Conservation (phyloP, 306 rosid genomes). For the Cucurbita moschata region DNA sequence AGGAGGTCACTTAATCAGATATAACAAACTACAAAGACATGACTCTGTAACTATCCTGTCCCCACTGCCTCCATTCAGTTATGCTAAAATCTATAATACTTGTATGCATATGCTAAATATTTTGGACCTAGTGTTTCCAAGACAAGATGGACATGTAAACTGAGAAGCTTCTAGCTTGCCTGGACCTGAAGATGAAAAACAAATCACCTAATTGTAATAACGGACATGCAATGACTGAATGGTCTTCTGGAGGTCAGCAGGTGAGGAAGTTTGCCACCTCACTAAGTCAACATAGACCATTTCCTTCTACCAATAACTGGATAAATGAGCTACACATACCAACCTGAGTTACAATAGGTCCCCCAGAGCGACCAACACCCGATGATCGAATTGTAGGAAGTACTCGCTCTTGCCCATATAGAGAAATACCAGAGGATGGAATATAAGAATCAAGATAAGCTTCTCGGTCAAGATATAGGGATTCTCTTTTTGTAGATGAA, state of each 20-base stretch:
- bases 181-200: not conserved
- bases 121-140: not conserved
- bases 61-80: not conserved
- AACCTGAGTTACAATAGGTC: constrained; percentile 87
- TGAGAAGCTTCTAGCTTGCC: not conserved
- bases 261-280: not conserved
- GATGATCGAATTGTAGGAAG: constrained; percentile 64
- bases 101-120: not conserved
- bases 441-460: constrained; percentile 57
- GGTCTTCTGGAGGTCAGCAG: not conserved
- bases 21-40: no score
- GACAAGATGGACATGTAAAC: not conserved
- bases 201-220: not conserved
- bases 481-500: constrained; percentile 49
- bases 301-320: not conserved
- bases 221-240: not conserved
- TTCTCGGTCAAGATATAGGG: constrained; percentile 56
- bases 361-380: constrained; percentile 47
- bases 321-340: constrained; percentile 10
- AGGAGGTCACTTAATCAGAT: not conserved
- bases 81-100: not conserved
- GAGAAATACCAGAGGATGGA: constrained; percentile 47
- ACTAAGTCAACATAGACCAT: not conserved
- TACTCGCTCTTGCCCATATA: constrained; percentile 55
- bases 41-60: not conserved